A percentile compares a stretch with the other conserved stretches of the same genome.
Conservation (phyloP, 768 basidiomycete species). For the Kwoniella mangroviensis region DNA sequence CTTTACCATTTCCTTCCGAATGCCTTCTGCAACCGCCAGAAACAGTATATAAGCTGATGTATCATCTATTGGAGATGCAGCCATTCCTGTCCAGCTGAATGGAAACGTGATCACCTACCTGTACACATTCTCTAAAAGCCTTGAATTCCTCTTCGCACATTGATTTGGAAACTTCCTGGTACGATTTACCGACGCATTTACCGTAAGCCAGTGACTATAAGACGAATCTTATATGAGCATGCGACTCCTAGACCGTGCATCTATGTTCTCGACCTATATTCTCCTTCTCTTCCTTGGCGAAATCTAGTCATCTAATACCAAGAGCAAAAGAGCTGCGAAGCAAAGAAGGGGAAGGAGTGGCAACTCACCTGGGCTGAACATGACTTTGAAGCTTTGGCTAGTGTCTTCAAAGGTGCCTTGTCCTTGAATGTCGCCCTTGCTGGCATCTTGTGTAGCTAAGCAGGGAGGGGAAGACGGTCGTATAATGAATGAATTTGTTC, state of each 20-base stretch:
- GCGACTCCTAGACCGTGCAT: neutral
- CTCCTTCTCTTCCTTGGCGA: neutral
- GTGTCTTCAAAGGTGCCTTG: conserved; percentile 45
- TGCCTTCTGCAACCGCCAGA: no score
- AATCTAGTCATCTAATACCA: neutral
- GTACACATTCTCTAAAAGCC: conserved; percentile 80
- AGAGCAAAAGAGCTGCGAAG: no score
- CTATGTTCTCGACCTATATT: neutral
- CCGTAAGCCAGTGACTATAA: conserved; percentile 77
- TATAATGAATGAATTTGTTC: no score
- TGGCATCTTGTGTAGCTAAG: conserved; percentile 13
- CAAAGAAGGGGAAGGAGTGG: neutral
- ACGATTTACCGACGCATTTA: conserved; percentile 80
- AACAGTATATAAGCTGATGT: no score
- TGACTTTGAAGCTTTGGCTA: conserved; percentile 49
- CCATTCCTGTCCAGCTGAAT: no score
- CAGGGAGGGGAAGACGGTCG: no score
- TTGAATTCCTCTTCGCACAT: conserved; percentile 83
- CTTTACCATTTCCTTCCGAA: conserved; percentile 29
- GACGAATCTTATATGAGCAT: conserved; percentile 1
- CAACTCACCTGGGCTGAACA: conserved; percentile 50
- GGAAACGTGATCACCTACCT: conserved; percentile 66
- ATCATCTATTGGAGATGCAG: no score
- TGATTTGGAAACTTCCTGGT: conserved; percentile 81
- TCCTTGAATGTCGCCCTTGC: conserved; percentile 39